Percentiles rank a stretch among this genome's conserved stretches.
Evolutionary conservation across 2,329 filamentous ascomycete species (phyloP).

Genomic region (Colletotrichum tamarilloi): DNA sequence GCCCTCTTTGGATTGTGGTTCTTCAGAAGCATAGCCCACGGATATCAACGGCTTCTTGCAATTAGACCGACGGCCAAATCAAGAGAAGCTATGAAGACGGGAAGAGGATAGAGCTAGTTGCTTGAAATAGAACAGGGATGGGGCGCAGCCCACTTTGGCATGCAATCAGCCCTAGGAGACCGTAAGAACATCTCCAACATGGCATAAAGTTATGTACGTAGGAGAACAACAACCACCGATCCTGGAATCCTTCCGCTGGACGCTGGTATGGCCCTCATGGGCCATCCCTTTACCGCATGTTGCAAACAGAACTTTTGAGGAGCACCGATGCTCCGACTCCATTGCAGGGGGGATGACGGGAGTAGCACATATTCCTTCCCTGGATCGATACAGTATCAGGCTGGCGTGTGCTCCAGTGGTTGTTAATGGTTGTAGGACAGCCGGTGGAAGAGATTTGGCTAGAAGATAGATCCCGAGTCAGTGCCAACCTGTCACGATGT

Average conservation of each 20-base stretch:
- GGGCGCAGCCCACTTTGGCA: conserved; percentile 18
- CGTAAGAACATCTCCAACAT: neutral
- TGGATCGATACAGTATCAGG: neutral
- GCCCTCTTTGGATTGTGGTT: neutral
- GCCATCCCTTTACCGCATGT: neutral
- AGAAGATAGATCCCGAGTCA: conserved; percentile 4
- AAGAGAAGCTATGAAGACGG: neutral
- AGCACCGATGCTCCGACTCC: neutral
- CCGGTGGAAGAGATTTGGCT: neutral
- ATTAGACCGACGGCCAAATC: neutral
- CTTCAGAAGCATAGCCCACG: neutral
- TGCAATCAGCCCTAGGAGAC: conserved; percentile 12
- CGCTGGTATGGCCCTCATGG: neutral
- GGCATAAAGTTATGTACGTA: neutral
- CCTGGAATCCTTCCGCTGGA: conserved; percentile 37
- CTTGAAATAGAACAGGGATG: conserved; percentile 25
- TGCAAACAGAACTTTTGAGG: neutral
- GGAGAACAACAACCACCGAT: conserved; percentile 1
- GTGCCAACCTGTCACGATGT: neutral
- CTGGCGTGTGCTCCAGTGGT: neutral
- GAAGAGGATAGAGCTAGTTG: neutral
- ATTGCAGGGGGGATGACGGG: neutral
- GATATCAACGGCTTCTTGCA: neutral
- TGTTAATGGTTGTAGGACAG: neutral
- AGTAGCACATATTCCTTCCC: neutral